Evolutionary conservation across 2,329 filamentous ascomycete species (phyloP).

Genomic region (Xylaria sp.): DNA sequence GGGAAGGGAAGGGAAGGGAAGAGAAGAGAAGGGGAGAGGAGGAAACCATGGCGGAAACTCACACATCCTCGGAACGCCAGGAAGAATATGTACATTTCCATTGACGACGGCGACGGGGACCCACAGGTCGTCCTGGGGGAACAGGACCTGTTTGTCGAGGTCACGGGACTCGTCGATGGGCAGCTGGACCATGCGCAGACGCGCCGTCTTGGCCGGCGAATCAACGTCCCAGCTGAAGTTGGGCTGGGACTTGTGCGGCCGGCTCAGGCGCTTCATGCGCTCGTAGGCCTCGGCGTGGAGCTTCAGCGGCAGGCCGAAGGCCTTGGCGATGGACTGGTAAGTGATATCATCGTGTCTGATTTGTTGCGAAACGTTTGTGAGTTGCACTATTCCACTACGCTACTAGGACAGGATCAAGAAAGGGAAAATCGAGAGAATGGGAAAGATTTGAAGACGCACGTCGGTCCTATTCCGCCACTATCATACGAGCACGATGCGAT

Average conservation of each 20-base stretch:
- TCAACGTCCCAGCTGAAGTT: conserved; percentile 82
- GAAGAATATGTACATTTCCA: conserved; percentile 87
- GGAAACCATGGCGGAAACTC: conserved; percentile 27
- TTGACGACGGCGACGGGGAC: conserved; percentile 86
- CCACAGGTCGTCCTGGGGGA: conserved; percentile 78
- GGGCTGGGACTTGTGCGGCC: conserved; percentile 64
- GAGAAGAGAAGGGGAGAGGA: too few species aligned
- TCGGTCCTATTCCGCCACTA: conserved; percentile 89
- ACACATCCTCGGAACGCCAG: conserved; percentile 81
- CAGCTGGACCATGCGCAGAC: conserved; percentile 84
- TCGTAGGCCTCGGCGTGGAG: conserved; percentile 72
- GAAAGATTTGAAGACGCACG: conserved; percentile 49
- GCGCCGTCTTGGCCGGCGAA: conserved; percentile 70
- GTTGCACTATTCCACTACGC: conserved; percentile 21
- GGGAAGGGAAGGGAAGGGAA: too few species aligned
- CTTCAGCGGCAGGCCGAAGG: conserved; percentile 70
- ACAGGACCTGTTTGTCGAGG: conserved; percentile 67
- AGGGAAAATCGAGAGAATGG: neutral
- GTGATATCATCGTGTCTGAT: conserved; percentile 93
- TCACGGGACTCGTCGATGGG: conserved; percentile 66
- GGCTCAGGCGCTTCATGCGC: conserved; percentile 78
- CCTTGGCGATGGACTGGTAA: conserved; percentile 88
- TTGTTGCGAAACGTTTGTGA: neutral
- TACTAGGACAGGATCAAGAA: neutral
- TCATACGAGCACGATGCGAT: neutral